phyloP scores from a whole-genome alignment of 176 grass and related monocot genomes.

The Carex scoparia region DNA sequence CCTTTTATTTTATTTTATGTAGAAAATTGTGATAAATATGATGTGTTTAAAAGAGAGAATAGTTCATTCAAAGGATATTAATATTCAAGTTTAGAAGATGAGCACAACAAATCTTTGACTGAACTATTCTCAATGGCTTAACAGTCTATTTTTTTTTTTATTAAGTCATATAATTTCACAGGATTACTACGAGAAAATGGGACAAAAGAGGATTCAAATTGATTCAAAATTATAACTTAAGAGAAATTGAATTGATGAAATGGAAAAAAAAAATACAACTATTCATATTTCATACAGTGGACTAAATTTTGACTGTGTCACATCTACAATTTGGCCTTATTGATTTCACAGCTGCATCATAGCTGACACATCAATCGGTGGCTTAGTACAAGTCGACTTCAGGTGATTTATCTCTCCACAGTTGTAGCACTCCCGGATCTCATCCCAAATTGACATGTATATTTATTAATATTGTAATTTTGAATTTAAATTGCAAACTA shows the following conservation, averaged over 20 bases:
- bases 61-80: neutral
- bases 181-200: neutral
- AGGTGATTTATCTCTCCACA: too few relatives aligned
- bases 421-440: too few relatives aligned
- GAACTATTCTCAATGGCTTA: too few relatives aligned
- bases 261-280: neutral
- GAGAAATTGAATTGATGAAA: neutral
- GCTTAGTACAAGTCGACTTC: too few relatives aligned
- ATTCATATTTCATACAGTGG: neutral
- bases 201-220: neutral
- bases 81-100: too few relatives aligned
- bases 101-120: too few relatives aligned
- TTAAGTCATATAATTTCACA: neutral
- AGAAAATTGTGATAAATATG: neutral
- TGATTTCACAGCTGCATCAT: neutral
- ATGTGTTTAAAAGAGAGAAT: neutral
- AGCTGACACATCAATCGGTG: too few relatives aligned
- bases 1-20: neutral
- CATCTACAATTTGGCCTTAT: neutral
- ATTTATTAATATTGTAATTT: neutral
- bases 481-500: neutral
- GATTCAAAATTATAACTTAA: neutral
- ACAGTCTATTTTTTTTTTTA: too few relatives aligned
- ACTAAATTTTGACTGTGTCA: neutral
- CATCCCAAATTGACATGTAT: too few relatives aligned